A percentile compares a stretch with the other conserved stretches of the same genome.
phyloP scores from a whole-genome alignment of 805 yeast genomes.

The Nakazawaea pomicola region DNA sequence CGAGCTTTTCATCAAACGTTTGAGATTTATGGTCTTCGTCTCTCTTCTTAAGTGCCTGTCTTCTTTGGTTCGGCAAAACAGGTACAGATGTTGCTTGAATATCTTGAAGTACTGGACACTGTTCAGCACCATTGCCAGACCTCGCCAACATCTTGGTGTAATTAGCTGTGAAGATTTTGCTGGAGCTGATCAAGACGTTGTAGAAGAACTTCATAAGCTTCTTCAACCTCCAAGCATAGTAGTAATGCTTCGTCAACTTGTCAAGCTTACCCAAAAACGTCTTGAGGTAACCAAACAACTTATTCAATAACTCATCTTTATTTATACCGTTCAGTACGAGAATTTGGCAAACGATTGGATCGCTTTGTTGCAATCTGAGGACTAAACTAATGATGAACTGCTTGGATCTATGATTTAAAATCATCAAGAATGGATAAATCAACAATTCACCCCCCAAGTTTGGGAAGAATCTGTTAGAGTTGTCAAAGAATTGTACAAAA shows the following conservation, averaged over 20 bases:
- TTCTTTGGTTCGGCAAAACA: constrained; percentile 12
- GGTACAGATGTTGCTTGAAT: constrained; percentile 12
- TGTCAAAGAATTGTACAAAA: constrained; percentile 26
- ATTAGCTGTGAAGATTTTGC: constrained; percentile 27
- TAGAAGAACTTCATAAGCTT: constrained; percentile 35
- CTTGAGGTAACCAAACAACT: constrained; percentile 29
- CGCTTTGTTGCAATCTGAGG: constrained; percentile 36
- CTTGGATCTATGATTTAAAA: constrained; percentile 51
- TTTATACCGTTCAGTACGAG: constrained; percentile 28
- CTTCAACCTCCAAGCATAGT: constrained; percentile 41
- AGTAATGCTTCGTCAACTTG: constrained; percentile 32
- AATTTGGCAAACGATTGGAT: constrained; percentile 29
- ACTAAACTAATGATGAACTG: constrained; percentile 55
- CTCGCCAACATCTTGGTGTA: constrained; percentile 21
- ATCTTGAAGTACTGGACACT: constrained; percentile 16
- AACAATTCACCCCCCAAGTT: constrained; percentile 41
- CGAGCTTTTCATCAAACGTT: constrained; percentile 2
- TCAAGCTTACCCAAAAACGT: constrained; percentile 31
- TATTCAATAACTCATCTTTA: constrained; percentile 25
- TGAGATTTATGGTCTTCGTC: constrained; percentile 5
- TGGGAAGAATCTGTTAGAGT: constrained; percentile 22
- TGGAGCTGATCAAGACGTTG: constrained; percentile 29
- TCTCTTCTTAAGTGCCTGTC: constrained; percentile 3
- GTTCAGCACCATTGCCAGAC: constrained; percentile 5
- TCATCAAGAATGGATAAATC: constrained; percentile 43